Evolutionary conservation across 129 eudicot genomes (phyloP).

Genomic region (Rutidosis leptorrhynchoides): DNA sequence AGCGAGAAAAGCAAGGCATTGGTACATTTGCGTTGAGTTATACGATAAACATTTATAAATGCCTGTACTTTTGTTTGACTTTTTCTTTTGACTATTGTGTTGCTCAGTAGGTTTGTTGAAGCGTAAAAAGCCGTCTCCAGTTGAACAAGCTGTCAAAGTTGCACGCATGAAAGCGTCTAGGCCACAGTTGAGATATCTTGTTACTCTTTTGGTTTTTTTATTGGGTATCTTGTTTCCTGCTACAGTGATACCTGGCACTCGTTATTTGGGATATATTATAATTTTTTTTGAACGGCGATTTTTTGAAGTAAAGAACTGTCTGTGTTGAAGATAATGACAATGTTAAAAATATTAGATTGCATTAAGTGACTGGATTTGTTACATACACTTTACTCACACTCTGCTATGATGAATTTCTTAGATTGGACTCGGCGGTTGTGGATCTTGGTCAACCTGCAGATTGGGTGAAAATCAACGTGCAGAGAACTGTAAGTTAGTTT

Average conservation of each 20-base stretch:
- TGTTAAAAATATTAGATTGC: slow-evolving; percentile 2
- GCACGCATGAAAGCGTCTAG: slow-evolving; percentile 54
- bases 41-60: slow-evolving; percentile 6
- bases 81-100: slow-evolving; percentile 17
- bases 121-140: slow-evolving; percentile 67
- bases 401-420: slow-evolving; percentile 29
- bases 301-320: background rate
- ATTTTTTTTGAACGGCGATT: no score
- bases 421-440: slow-evolving; percentile 58
- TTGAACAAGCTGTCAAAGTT: slow-evolving; percentile 60
- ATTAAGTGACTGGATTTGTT: background rate
- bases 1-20: slow-evolving; percentile 79
- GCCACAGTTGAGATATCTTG: slow-evolving; percentile 61
- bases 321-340: slow-evolving; percentile 11
- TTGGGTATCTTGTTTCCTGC: background rate
- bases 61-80: slow-evolving; percentile 1
- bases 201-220: slow-evolving; percentile 15
- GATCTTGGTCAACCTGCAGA: slow-evolving; percentile 93
- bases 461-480: slow-evolving; percentile 93
- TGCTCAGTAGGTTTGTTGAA: slow-evolving; percentile 56
- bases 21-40: slow-evolving; percentile 44
- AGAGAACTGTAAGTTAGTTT: slow-evolving; percentile 63
- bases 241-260: background rate
- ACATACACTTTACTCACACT: slow-evolving; percentile 5
- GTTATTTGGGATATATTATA: background rate